Conservation (phyloP, 2,329 filamentous ascomycete species). For the Exophiala bonariae region DNA sequence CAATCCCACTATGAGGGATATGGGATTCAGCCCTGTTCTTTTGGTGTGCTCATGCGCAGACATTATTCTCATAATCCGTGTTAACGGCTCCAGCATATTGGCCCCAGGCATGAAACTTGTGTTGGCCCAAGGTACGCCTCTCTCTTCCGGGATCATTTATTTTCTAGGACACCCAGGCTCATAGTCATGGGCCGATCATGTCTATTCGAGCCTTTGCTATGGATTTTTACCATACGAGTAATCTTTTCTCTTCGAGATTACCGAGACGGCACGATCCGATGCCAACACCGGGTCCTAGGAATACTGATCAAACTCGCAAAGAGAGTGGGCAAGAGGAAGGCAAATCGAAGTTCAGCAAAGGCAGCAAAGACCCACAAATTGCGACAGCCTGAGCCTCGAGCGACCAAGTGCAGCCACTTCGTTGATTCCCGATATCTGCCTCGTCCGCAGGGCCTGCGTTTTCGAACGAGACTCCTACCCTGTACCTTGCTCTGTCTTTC, state of each 20-base stretch:
- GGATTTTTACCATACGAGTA: too few species aligned
- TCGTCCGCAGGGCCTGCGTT: constrained; percentile 10
- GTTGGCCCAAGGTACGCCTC: too few species aligned
- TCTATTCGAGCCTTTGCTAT: too few species aligned
- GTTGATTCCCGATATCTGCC: constrained; percentile 9
- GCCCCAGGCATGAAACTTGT: too few species aligned
- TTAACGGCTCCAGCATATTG: too few species aligned
- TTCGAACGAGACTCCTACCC: constrained; percentile 4
- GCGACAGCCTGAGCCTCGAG: constrained; percentile 9
- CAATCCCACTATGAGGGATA: too few species aligned
- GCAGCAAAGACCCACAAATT: neutral
- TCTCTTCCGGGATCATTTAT: too few species aligned
- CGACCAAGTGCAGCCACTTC: constrained; percentile 17
- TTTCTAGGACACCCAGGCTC: too few species aligned
- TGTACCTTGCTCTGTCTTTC: constrained; percentile 3
- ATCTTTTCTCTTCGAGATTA: neutral
- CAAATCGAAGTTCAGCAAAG: neutral
- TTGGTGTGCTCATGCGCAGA: too few species aligned
- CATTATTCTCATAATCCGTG: too few species aligned
- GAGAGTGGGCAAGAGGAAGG: neutral
- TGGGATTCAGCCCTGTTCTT: too few species aligned
- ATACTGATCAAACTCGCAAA: neutral
- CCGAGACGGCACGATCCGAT: constrained; percentile 3
- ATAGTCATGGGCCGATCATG: too few species aligned
- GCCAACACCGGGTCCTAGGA: neutral